Percentiles rank a stretch among this genome's conserved stretches.
Conservation (phyloP, 169 alveolate species). For the Eimeria acervulina region DNA sequence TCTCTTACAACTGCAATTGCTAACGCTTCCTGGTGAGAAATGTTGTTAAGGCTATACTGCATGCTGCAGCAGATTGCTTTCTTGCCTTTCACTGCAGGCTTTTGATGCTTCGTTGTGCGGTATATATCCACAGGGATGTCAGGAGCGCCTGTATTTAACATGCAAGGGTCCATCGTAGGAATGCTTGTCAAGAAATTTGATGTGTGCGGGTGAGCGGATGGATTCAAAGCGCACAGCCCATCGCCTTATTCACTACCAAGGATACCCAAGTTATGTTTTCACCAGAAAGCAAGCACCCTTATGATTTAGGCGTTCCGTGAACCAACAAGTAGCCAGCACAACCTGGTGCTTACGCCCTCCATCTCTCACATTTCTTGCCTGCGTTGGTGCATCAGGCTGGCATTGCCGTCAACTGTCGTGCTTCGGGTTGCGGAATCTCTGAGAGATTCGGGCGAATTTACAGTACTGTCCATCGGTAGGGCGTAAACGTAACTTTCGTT, state of each 20-base stretch:
- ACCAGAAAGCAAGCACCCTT: neutral
- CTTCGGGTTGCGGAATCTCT: conserved; percentile 50
- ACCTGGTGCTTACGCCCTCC: neutral
- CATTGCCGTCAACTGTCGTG: conserved; percentile 27
- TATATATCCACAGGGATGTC: conserved; percentile 72
- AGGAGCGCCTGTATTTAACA: conserved; percentile 72
- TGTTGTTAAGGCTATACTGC: neutral
- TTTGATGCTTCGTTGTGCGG: neutral
- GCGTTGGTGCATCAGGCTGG: conserved; percentile 31
- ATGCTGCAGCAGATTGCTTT: neutral
- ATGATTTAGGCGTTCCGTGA: neutral
- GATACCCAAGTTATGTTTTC: neutral
- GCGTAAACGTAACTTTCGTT: neutral
- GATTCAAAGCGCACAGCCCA: neutral
- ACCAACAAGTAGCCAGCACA: neutral
- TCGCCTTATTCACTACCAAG: neutral
- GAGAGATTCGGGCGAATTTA: conserved; percentile 47
- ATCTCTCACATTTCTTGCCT: neutral
- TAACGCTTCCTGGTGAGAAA: conserved; percentile 39
- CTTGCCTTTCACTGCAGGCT: neutral
- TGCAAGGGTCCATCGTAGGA: conserved; percentile 78
- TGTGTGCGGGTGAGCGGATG: conserved; percentile 69
- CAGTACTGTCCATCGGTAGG: conserved; percentile 31
- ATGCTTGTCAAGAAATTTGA: conserved; percentile 81
- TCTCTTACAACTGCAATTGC: conserved; percentile 15